Conservation (phyloP, 2,329 filamentous ascomycete species). For the Penicillium occitanis region DNA sequence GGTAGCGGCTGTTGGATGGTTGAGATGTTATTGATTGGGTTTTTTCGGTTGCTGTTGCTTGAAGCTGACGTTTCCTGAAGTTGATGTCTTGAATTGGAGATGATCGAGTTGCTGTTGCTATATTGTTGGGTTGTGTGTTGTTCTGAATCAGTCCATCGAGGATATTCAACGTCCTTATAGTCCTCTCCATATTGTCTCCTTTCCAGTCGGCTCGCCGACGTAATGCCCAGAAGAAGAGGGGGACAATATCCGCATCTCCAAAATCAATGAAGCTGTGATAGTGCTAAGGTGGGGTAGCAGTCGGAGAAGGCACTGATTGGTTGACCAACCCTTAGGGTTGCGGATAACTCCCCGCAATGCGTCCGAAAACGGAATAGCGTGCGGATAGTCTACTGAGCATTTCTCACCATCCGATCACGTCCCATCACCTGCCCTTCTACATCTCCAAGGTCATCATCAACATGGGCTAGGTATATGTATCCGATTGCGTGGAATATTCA, state of each 20-base stretch:
- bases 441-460: background rate
- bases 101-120: background rate
- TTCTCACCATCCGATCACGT: background rate
- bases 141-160: background rate
- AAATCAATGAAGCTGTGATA: background rate
- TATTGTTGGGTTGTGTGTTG: background rate
- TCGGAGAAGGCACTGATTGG: slow-evolving; percentile 3
- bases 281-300: background rate
- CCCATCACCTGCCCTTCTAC: background rate
- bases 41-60: background rate
- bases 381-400: background rate
- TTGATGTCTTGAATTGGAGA: no score
- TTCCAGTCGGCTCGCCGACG: background rate
- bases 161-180: background rate
- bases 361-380: background rate
- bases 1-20: background rate
- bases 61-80: no score
- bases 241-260: background rate
- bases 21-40: background rate
- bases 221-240: background rate
- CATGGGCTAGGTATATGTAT: background rate
- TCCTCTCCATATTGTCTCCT: background rate
- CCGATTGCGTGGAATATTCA: background rate
- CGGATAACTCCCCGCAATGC: background rate
- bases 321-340: background rate